Evolutionary conservation across 1,139 yeast genomes (phyloP), one percentile per base, ranked within the genome.

Genomic region (Pneumocystis jirovecii): DNA sequence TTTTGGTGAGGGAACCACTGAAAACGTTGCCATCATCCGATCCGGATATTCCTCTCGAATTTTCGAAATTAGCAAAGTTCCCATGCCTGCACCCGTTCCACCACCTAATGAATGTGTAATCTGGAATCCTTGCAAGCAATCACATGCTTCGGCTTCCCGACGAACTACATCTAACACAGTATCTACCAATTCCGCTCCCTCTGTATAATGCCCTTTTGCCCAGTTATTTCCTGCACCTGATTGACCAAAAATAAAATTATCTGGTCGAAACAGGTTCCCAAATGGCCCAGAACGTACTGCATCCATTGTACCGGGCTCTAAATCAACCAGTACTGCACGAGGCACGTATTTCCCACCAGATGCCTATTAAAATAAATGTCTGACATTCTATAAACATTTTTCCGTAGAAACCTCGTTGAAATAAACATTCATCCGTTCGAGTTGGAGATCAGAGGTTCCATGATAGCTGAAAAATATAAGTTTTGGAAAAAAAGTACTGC

Each of bases 181-280:
- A 67, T 79, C 81, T 68, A 78, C 74, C 62, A 78, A 72, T 70
- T 78, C 81, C 6, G 80, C 80, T 44, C 81, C 81, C 68, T 79
- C 81, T 29, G 81, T 79, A 72, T 78, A 78, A 63, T 75, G 77
- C 57, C 81, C 81, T 71, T 78, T 79, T 67, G 81, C 81, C 81
- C 81, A 78, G 71, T 78, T 78, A 72, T 78, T 78, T n/a, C 81
- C 81, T 7, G 81, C 81, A 50, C 81, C 80, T 63, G 77, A 73
- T 68, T 77, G 77, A 37, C 81, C 81, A 57, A 77, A 72, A 61
- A 78, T 75, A 67, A 78, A 71, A 71, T 79, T 79, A 70, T 79
- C 81, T n/a, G 81, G 81, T 50, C 81, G 74, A 72, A 76, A 78
- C 39, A 78, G 72, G 66, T 74, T 71, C 35, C 81, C 81, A 35